Conservation (phyloP, 768 basidiomycete genomes). For the Boletus vermiculosoides region DNA sequence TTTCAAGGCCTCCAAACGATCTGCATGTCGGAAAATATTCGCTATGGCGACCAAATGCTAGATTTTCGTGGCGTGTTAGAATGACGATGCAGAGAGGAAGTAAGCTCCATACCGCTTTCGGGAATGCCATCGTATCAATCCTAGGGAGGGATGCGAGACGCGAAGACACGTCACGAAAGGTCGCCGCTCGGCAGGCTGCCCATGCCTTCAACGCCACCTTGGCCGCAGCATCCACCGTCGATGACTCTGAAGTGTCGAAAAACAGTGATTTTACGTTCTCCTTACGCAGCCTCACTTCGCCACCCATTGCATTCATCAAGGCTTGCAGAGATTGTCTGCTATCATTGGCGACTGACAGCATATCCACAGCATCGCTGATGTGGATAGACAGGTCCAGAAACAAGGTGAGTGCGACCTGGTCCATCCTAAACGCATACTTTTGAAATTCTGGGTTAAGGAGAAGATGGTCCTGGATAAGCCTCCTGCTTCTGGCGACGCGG, state of each 20-base stretch:
- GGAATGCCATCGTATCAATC: conserved; percentile 29
- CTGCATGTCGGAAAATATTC: conserved; percentile 45
- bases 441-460: conserved; percentile 27
- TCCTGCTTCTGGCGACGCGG: conserved; percentile 9
- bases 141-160: conserved; percentile 17
- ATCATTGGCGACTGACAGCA: conserved; percentile 33
- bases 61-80: conserved; percentile 1
- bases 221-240: conserved; percentile 14
- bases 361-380: conserved; percentile 39
- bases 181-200: conserved; percentile 33
- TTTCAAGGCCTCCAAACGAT: conserved; percentile 48
- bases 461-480: conserved; percentile 33
- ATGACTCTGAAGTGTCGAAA: conserved; percentile 11
- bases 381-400: conserved; percentile 38
- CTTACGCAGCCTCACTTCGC: conserved; percentile 30
- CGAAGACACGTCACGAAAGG: no score
- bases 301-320: conserved; percentile 40
- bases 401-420: conserved; percentile 41
- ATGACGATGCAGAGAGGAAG: neutral
- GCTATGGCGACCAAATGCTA: conserved; percentile 46
- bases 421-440: conserved; percentile 48
- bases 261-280: conserved; percentile 32
- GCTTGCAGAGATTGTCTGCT: conserved; percentile 36
- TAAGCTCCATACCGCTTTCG: conserved; percentile 27
- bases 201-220: conserved; percentile 44